phyloP scores from a whole-genome alignment of 257 asterid genomes.

The Solanum arcanum region DNA sequence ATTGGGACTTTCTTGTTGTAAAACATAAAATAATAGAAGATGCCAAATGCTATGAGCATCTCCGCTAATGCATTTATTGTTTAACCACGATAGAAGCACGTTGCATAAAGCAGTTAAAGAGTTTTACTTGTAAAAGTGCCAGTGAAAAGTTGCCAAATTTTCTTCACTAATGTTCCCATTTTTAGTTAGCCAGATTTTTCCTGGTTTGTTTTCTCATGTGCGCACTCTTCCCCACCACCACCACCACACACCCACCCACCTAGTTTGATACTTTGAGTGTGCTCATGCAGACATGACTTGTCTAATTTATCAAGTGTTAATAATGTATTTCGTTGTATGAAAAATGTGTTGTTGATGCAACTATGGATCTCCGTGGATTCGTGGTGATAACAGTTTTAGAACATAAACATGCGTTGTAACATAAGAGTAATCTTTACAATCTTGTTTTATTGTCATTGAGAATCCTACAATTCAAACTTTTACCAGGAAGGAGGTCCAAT shows the following conservation, averaged over 20 bases:
- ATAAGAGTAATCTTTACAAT: neutral
- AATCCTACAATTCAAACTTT: neutral
- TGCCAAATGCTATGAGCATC: neutral
- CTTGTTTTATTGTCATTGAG: neutral
- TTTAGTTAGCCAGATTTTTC: neutral
- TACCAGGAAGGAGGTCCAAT: constrained; percentile 96
- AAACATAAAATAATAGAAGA: neutral
- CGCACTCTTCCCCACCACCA: neutral
- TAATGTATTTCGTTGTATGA: neutral
- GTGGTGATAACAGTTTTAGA: neutral
- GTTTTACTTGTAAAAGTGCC: neutral
- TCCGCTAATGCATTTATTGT: neutral
- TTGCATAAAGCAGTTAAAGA: neutral
- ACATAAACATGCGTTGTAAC: neutral
- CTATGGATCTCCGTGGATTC: neutral
- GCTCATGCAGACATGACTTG: neutral
- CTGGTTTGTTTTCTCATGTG: neutral
- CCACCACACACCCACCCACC: neutral
- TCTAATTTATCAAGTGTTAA: neutral
- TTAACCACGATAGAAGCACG: neutral
- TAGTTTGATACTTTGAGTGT: neutral
- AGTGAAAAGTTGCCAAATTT: neutral
- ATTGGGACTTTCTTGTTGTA: neutral
- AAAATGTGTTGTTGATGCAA: neutral
- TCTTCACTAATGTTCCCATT: neutral